Evolutionary conservation across 108 stramenopile species (phyloP), one percentile per base, ranked within the genome.

Genomic region (Discostella stelligeroides): DNA sequence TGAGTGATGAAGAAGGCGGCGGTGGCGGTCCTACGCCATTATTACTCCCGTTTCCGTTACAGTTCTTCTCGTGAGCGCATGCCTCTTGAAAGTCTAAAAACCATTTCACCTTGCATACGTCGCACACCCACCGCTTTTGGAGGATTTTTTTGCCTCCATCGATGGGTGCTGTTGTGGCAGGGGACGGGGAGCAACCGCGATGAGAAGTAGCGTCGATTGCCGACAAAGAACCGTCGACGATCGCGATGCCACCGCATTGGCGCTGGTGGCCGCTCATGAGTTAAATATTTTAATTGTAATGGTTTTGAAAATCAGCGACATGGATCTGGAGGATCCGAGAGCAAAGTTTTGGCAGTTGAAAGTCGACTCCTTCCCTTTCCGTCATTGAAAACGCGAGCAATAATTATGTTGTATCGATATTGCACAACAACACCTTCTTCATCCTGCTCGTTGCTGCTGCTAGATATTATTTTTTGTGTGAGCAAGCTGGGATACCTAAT

Each of bases 61-160:
- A 92, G 7, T 57, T 13, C 14, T 76, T 67, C 81, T 92, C 92
- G 58, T 92, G 92, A 21, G 21, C 63, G 57, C 79, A 81, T 6
- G 89, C 89, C 59, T 87, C 86, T 18, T 87, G 62, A 67, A 80
- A 86, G 59, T 77, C 66, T 0, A 75, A 61, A 65, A 90, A 92
- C 41, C 64, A 64, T 12, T 58, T 66, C 13, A 63, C 53, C 28
- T 79, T 57, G 68, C 92, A 92, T 13, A 90, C 70, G 68, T 92
- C 92, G 57, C 92, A 92, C 5, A 68, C 43, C 89, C 89, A 92
- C 56, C 66, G 54, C 59, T 75, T 63, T 64, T 78, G 73, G 13
- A 64, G 40, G 27, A 76, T 62, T 40, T 72, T 72, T 12, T 39
- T 39, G 8, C 15, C 24, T 17, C 38, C 43, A 34, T 38, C 49